These are phyloP conservation scores for Dactylorhiza incarnata DNA, from an alignment of 106 monocot species.

Conservation along the genomic window DNA sequence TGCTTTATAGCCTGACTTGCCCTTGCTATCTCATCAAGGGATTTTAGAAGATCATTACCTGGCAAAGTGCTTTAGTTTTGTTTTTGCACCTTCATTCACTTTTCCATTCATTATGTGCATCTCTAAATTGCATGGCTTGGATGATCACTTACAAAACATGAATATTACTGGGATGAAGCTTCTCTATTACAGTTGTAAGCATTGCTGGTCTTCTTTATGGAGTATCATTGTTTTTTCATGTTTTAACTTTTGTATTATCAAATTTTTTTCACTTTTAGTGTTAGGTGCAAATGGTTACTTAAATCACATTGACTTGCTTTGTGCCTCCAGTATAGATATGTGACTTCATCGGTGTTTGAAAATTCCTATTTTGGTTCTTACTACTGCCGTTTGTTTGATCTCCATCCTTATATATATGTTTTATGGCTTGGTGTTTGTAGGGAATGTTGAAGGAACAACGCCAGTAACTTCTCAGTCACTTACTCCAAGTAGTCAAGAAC, in stretches of 20 bases:
- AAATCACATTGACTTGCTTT: not conserved
- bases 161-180: not conserved
- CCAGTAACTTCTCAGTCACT: constrained; percentile 3
- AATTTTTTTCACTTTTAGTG: not conserved
- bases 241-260: not conserved
- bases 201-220: not conserved
- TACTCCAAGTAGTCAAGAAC: not conserved
- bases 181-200: not conserved
- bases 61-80: not conserved
- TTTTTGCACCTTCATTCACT: not conserved
- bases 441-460: constrained; percentile 4
- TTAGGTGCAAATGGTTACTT: not conserved
- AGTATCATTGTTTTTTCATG: not conserved
- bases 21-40: not conserved
- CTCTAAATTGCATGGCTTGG: not conserved
- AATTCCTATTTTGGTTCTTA: not conserved
- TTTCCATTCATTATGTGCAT: not conserved
- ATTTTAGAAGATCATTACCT: not conserved
- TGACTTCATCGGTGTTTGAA: not conserved
- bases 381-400: not conserved
- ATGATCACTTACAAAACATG: not conserved
- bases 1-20: not conserved
- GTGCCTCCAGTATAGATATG: not conserved
- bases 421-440: not conserved
- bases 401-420: not conserved